Percentiles rank a stretch among this genome's conserved stretches.
phyloP scores from a whole-genome alignment of 2,329 filamentous ascomycete species.

The Pseudophaeomoniella oleicola region DNA sequence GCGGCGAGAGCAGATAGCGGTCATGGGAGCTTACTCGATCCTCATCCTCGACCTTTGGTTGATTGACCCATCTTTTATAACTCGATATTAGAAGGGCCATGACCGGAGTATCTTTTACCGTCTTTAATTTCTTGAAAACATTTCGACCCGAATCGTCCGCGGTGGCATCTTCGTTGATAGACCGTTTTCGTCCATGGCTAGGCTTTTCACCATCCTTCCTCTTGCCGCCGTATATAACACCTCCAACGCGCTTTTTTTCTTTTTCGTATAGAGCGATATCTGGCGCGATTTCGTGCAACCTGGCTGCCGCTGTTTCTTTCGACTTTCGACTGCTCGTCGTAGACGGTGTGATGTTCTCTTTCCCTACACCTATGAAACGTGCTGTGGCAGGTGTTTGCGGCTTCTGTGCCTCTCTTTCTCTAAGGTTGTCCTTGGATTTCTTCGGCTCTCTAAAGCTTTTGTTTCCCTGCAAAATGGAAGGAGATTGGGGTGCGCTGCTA shows the following conservation, averaged over 20 bases:
- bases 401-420: constrained; percentile 13
- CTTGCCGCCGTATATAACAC: constrained; percentile 45
- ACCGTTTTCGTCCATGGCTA: constrained; percentile 24
- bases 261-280: constrained; percentile 88
- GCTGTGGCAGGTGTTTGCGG: constrained; percentile 39
- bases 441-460: not conserved
- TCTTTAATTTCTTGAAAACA: constrained; percentile 48
- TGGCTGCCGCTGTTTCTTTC: constrained; percentile 68
- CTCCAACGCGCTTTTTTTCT: constrained; percentile 70
- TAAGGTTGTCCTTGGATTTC: constrained; percentile 3
- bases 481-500: not conserved
- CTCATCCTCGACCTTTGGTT: constrained; percentile 57
- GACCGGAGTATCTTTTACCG: constrained; percentile 47
- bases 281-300: constrained; percentile 60
- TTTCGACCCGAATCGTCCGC: constrained; percentile 31
- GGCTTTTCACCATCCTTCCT: constrained; percentile 26
- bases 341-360: constrained; percentile 74
- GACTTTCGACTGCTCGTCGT: constrained; percentile 69
- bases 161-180: constrained; percentile 31
- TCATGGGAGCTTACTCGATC: constrained; percentile 61
- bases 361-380: constrained; percentile 43
- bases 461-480: not conserved
- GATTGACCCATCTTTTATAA: constrained; percentile 66
- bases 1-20: too few species aligned
- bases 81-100: constrained; percentile 73